A percentile compares a stretch with the other conserved stretches of the same genome.
Evolutionary conservation across 164 flowering plant genomes (phyloP).

Genomic region (Saururus chinensis): DNA sequence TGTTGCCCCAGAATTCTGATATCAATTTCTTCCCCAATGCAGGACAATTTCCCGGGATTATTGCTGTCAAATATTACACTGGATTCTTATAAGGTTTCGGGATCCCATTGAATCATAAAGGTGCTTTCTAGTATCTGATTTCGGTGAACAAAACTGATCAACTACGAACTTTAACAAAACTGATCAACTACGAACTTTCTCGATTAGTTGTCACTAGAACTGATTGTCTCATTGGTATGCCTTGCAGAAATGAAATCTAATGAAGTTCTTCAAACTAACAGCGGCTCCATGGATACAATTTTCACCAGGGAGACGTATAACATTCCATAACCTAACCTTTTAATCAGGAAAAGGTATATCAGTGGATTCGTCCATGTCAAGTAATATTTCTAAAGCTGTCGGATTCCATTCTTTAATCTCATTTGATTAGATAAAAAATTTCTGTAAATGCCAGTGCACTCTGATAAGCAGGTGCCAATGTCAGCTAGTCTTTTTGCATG

Average conservation of each 20-base stretch:
- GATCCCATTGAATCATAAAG: conserved; percentile 6
- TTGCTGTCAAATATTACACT: conserved; percentile 43
- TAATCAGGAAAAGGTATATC: neutral
- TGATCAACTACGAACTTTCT: neutral
- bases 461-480: too few relatives aligned
- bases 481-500: too few relatives aligned
- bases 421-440: too few relatives aligned
- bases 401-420: too few relatives aligned
- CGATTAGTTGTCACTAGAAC: neutral
- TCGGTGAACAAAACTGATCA: too few relatives aligned
- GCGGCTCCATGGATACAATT: neutral
- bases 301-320: neutral
- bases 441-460: too few relatives aligned
- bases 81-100: conserved; percentile 39
- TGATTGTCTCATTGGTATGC: neutral
- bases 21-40: conserved; percentile 11
- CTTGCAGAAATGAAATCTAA: neutral
- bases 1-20: neutral
- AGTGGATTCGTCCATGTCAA: too few relatives aligned
- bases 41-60: conserved; percentile 43
- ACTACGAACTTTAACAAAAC: too few relatives aligned
- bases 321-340: neutral
- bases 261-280: neutral
- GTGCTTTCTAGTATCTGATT: neutral
- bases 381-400: too few relatives aligned